Evolutionary conservation across 2,329 filamentous ascomycete species (phyloP).

Genomic region (Acrocalymma vagum): DNA sequence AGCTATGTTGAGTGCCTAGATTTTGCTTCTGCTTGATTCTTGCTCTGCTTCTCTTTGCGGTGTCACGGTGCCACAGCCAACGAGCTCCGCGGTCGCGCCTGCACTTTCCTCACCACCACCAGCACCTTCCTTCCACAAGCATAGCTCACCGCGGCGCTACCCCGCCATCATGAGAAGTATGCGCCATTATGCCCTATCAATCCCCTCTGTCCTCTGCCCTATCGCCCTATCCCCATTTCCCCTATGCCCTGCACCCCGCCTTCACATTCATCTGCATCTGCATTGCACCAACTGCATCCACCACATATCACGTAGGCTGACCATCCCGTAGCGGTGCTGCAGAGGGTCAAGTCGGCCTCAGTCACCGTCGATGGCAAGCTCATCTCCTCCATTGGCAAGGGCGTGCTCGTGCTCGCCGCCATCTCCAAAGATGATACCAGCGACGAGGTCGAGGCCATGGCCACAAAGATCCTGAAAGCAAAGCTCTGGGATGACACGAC

Average conservation of each 20-base stretch:
- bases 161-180: conserved; percentile 32
- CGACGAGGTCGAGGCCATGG: conserved; percentile 85
- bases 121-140: too few relatives aligned
- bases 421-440: conserved; percentile 89
- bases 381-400: conserved; percentile 89
- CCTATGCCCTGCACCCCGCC: conserved; percentile 16
- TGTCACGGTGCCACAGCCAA: conserved; percentile 19
- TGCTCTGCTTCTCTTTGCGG: conserved; percentile 14
- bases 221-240: not conserved
- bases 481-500: conserved; percentile 89
- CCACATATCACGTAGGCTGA: too few relatives aligned
- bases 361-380: conserved; percentile 93
- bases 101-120: conserved; percentile 9
- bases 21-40: too few relatives aligned
- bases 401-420: conserved; percentile 89
- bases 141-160: too few relatives aligned
- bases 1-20: too few relatives aligned
- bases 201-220: not conserved
- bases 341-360: conserved; percentile 92
- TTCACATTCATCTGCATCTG: too few relatives aligned
- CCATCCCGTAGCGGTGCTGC: conserved; percentile 75
- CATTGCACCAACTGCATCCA: too few relatives aligned
- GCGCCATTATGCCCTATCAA: conserved; percentile 2
- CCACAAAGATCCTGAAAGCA: conserved; percentile 86
- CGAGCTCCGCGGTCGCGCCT: conserved; percentile 10